Conservation (phyloP, 805 yeast genomes). For the Candida koratica region DNA sequence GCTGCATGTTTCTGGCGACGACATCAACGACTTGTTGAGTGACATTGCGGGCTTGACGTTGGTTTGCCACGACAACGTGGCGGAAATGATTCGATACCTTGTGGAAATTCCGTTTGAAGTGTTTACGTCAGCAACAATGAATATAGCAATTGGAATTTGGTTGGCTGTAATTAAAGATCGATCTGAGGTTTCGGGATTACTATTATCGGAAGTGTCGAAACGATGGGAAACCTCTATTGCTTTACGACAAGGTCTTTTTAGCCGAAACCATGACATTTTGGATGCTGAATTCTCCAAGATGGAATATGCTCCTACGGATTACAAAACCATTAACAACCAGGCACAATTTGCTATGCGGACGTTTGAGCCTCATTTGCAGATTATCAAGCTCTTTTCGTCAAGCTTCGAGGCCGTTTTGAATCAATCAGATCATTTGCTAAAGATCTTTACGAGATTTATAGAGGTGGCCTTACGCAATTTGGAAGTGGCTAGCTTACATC, state of each 20-base stretch:
- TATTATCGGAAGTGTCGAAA: constrained; percentile 65
- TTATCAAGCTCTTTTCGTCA: constrained; percentile 66
- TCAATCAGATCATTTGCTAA: constrained; percentile 66
- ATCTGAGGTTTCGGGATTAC: constrained; percentile 45
- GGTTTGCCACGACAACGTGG: constrained; percentile 35
- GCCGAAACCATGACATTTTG: constrained; percentile 48
- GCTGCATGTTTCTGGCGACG: constrained; percentile 18
- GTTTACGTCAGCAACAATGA: constrained; percentile 58
- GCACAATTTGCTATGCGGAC: constrained; percentile 47
- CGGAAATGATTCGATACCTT: constrained; percentile 47
- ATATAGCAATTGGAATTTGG: constrained; percentile 75
- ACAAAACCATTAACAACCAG: constrained; percentile 48
- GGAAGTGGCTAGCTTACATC: constrained; percentile 68
- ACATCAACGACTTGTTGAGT: constrained; percentile 43
- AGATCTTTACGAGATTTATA: constrained; percentile 60
- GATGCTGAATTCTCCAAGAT: constrained; percentile 65
- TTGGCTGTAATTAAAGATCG: constrained; percentile 63
- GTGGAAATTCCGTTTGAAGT: constrained; percentile 68
- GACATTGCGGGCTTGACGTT: constrained; percentile 37
- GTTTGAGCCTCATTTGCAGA: constrained; percentile 63
- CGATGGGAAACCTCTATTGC: constrained; percentile 68
- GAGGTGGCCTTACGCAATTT: constrained; percentile 52
- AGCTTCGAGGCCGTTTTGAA: constrained; percentile 75
- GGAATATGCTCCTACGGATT: constrained; percentile 88
- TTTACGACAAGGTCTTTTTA: constrained; percentile 60